phyloP scores from a whole-genome alignment of 2,329 filamentous ascomycete species.

The Tolypocladium paradoxum region DNA sequence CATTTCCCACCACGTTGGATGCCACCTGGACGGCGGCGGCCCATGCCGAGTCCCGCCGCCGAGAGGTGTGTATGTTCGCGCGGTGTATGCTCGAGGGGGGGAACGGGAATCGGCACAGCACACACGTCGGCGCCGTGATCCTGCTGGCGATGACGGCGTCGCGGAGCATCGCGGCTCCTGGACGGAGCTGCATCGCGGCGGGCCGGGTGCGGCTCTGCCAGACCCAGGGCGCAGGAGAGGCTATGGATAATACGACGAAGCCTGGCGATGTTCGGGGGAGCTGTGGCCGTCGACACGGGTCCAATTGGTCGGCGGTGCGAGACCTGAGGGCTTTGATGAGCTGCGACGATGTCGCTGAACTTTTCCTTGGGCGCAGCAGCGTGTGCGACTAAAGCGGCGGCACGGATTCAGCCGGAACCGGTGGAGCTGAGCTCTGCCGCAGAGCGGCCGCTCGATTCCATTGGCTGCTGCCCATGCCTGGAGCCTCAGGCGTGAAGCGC shows the following conservation, averaged over 20 bases:
- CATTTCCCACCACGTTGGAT: conserved; percentile 60
- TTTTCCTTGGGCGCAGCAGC: conserved; percentile 4
- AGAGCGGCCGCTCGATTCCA: not conserved
- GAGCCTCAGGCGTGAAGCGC: not conserved
- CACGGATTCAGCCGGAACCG: conserved; percentile 10
- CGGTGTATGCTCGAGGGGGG: conserved; percentile 16
- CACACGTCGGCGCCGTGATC: conserved; percentile 17
- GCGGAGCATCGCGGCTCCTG: conserved; percentile 40
- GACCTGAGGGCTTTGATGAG: not conserved
- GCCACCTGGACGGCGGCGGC: conserved; percentile 62
- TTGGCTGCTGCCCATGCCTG: not conserved
- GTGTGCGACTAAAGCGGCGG: conserved; percentile 1
- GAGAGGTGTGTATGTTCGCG: conserved; percentile 30
- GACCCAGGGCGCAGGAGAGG: not conserved
- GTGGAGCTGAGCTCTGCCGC: not conserved
- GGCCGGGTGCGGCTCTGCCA: not conserved
- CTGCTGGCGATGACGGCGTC: conserved; percentile 22
- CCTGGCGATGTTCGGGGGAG: not conserved
- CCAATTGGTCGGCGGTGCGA: conserved; percentile 1
- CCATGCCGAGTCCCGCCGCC: conserved; percentile 52
- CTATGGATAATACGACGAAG: not conserved
- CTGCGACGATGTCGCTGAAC: conserved; percentile 3
- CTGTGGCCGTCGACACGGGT: not conserved
- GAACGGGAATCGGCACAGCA: conserved; percentile 20
- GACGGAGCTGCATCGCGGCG: conserved; percentile 40